These are phyloP conservation scores for Quercus tomentella DNA, from an alignment of 331 rosid genomes.

Conservation along the genomic window DNA sequence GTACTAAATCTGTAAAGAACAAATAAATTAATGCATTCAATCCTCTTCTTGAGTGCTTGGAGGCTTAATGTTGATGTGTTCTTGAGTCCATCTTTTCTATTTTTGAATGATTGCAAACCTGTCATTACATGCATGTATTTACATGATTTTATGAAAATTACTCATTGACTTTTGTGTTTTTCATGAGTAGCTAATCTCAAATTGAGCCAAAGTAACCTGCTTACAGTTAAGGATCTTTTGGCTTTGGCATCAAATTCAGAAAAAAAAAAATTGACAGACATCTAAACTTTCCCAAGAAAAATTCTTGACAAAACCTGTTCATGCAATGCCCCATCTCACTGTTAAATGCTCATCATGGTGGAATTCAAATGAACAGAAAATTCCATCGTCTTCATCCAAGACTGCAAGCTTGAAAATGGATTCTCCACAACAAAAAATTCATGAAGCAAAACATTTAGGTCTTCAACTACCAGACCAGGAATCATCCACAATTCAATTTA, in stretches of 20 bases:
- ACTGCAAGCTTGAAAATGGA: conserved; percentile 12
- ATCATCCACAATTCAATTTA: conserved; percentile 15
- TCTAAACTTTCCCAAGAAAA: conserved; percentile 11
- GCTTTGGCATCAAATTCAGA: neutral
- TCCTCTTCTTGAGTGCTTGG: neutral
- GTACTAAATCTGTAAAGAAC: neutral
- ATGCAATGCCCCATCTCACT: conserved; percentile 10
- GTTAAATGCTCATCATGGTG: conserved; percentile 6
- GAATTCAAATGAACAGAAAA: conserved; percentile 22
- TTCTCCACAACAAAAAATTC: conserved; percentile 13
- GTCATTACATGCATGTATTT: neutral
- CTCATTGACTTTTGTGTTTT: neutral
- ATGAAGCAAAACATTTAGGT: conserved; percentile 27
- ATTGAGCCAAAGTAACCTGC: neutral
- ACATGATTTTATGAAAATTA: neutral
- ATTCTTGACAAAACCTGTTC: neutral
- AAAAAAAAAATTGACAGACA: neutral
- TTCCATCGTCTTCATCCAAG: conserved; percentile 7
- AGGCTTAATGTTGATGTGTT: neutral
- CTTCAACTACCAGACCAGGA: conserved; percentile 20
- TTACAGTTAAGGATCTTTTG: neutral
- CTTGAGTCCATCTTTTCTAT: neutral
- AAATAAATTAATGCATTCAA: neutral
- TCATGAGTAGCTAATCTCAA: neutral
- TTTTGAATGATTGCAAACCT: neutral